Conservation (phyloP, 2,329 filamentous ascomycete genomes). For the Aschersonia sp. region DNA sequence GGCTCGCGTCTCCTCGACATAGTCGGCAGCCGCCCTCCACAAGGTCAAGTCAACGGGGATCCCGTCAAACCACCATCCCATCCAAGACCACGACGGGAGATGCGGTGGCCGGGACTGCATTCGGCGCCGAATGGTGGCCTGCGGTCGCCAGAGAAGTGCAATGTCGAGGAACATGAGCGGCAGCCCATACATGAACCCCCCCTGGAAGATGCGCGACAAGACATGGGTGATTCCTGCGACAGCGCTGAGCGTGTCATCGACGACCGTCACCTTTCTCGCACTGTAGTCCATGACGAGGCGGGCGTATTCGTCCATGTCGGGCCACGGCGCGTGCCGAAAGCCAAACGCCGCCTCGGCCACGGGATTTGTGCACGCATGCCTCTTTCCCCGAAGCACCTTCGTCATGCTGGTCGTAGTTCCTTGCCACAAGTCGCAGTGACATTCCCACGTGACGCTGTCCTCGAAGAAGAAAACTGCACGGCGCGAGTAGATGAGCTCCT, state of each 20-base stretch:
- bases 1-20: slow-evolving; percentile 21
- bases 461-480: slow-evolving; percentile 28
- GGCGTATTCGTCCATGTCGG: slow-evolving; percentile 29
- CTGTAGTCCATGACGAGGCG: slow-evolving; percentile 29
- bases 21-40: slow-evolving; percentile 28
- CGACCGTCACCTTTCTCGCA: slow-evolving; percentile 20
- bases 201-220: slow-evolving; percentile 24
- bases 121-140: slow-evolving; percentile 25
- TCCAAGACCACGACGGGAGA: slow-evolving; percentile 31
- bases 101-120: slow-evolving; percentile 20
- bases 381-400: slow-evolving; percentile 16
- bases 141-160: slow-evolving; percentile 28
- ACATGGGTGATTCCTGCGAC: slow-evolving; percentile 27
- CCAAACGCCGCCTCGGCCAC: slow-evolving; percentile 18
- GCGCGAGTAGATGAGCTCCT: slow-evolving; percentile 27
- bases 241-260: slow-evolving; percentile 27
- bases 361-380: slow-evolving; percentile 17
- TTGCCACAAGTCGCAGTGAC: slow-evolving; percentile 29
- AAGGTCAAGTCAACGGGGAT: slow-evolving; percentile 25
- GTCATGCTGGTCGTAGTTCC: slow-evolving; percentile 15
- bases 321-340: slow-evolving; percentile 27
- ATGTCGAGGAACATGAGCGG: slow-evolving; percentile 30
- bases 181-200: slow-evolving; percentile 30
- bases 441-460: slow-evolving; percentile 28
- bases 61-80: slow-evolving; percentile 32